A percentile compares a stretch with the other conserved stretches of the same genome.
These are phyloP conservation scores for Dunaliella salina DNA, from an alignment of 163 green algal genomes.

Conservation along the genomic window DNA sequence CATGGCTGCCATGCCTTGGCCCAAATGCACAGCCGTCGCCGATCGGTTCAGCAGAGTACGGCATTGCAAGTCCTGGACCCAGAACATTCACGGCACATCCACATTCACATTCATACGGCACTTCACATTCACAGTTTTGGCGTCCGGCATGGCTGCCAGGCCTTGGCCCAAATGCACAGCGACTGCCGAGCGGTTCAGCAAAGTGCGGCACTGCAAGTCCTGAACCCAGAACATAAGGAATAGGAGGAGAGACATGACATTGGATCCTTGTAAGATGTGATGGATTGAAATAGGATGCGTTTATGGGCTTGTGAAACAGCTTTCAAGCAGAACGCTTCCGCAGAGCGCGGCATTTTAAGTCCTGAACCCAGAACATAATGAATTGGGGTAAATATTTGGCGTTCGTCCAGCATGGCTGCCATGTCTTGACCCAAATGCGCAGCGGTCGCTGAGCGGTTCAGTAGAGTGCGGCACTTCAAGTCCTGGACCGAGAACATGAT, in stretches of 20 bases:
- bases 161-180: neutral
- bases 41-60: neutral
- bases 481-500: no score
- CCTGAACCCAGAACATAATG: no score
- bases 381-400: no score
- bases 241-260: no score
- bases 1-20: neutral
- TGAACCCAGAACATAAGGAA: no score
- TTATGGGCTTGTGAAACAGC: no score
- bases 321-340: neutral
- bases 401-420: neutral
- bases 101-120: no score
- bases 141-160: neutral
- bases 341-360: neutral
- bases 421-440: neutral
- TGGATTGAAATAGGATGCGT: no score
- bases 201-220: neutral
- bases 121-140: no score
- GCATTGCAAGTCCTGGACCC: neutral
- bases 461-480: neutral
- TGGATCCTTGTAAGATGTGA: no score
- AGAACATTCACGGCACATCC: no score
- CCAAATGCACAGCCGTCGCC: neutral
- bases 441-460: neutral
- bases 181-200: neutral